Evolutionary conservation across 2,329 filamentous ascomycete species (phyloP).

Genomic region (Phyllosticta citriasiana): DNA sequence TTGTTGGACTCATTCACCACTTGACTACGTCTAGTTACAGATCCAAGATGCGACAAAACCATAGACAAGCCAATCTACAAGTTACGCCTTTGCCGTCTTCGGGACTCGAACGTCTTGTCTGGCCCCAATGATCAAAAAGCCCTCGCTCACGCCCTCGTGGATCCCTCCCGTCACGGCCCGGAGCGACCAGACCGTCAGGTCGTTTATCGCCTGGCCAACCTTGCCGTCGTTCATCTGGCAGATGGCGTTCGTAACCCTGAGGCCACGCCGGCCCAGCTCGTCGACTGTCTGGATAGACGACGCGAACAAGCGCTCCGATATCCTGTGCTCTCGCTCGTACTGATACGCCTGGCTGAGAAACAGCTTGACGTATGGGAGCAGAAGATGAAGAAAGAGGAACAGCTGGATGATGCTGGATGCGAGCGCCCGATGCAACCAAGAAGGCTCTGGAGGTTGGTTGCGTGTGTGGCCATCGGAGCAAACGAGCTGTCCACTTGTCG

Average conservation of each 20-base stretch:
- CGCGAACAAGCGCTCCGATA: slow-evolving; percentile 49
- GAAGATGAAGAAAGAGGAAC: slow-evolving; percentile 49
- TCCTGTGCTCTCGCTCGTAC: slow-evolving; percentile 56
- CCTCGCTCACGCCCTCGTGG: slow-evolving; percentile 52
- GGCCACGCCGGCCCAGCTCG: slow-evolving; percentile 41
- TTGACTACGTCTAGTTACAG: background rate
- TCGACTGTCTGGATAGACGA: slow-evolving; percentile 45
- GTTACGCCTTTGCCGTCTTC: background rate
- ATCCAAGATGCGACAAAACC: background rate
- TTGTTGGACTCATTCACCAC: background rate
- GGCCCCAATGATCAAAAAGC: slow-evolving; percentile 26
- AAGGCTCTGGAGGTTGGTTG: slow-evolving; percentile 21
- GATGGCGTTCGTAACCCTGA: slow-evolving; percentile 45
- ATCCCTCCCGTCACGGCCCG: slow-evolving; percentile 56
- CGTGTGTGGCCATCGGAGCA: slow-evolving; percentile 7
- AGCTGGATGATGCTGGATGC: slow-evolving; percentile 47
- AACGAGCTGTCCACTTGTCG: slow-evolving; percentile 13
- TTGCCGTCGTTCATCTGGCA: slow-evolving; percentile 54
- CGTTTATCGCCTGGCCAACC: slow-evolving; percentile 49
- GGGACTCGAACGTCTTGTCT: background rate
- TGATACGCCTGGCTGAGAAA: slow-evolving; percentile 46
- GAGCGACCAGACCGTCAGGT: slow-evolving; percentile 50
- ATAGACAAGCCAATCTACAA: background rate
- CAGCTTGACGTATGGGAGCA: slow-evolving; percentile 51
- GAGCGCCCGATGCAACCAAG: slow-evolving; percentile 49